These are phyloP conservation scores for Ustilago nuda DNA, from an alignment of 1,284 basidiomycete species.

Conservation along the genomic window DNA sequence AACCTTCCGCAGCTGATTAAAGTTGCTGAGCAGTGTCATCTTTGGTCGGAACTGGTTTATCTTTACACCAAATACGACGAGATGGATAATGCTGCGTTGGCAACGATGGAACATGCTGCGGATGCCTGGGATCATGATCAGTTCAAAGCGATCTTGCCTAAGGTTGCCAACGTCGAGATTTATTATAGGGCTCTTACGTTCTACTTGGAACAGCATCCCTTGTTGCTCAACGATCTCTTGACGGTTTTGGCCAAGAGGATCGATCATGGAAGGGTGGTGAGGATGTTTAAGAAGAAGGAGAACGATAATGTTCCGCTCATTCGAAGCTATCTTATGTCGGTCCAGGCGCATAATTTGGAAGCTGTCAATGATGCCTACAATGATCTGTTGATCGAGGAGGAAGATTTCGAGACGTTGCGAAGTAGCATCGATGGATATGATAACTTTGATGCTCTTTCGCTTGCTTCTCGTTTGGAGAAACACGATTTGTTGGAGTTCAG, in stretches of 20 bases:
- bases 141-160: slow-evolving; percentile 74
- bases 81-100: slow-evolving; percentile 93
- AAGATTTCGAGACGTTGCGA: slow-evolving; percentile 95
- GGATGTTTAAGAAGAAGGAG: slow-evolving; percentile 84
- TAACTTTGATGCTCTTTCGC: slow-evolving; percentile 92
- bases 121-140: slow-evolving; percentile 99
- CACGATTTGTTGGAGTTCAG: slow-evolving; percentile 96
- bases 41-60: slow-evolving; percentile 98
- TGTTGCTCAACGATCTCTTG: slow-evolving; percentile 90
- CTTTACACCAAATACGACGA: slow-evolving; percentile 98
- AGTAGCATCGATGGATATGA: slow-evolving; percentile 97
- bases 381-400: slow-evolving; percentile 95
- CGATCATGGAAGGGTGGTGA: slow-evolving; percentile 92
- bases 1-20: slow-evolving; percentile 96
- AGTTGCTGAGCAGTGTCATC: slow-evolving; percentile 92
- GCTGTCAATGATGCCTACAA: slow-evolving; percentile 98
- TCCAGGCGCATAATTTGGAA: slow-evolving; percentile 94
- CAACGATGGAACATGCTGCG: slow-evolving; percentile 96
- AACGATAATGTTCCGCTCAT: slow-evolving; percentile 96
- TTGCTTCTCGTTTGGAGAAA: slow-evolving; percentile 87
- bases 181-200: slow-evolving; percentile 79
- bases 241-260: slow-evolving; percentile 91
- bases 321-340: slow-evolving; percentile 93
- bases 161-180: slow-evolving; percentile 97
- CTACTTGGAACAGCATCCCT: slow-evolving; percentile 90